Conservation (phyloP, 306 rosid species). For the Coriaria nepalensis region DNA sequence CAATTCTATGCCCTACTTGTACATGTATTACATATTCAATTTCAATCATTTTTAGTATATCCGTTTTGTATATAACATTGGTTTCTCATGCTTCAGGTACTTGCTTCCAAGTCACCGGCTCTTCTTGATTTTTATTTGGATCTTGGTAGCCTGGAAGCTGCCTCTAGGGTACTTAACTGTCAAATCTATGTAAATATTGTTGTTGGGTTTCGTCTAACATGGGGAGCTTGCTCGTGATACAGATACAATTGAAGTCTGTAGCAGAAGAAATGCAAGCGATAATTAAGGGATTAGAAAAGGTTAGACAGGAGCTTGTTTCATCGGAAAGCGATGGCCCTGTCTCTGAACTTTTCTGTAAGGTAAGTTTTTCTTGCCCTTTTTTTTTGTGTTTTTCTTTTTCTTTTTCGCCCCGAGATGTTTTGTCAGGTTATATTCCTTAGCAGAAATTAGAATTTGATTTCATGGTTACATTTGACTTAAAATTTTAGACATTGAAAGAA, state of each 20-base stretch:
- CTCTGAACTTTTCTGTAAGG: constrained; percentile 68
- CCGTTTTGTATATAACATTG: too few relatives aligned
- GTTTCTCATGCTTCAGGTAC: constrained; percentile 35
- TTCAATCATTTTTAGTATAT: too few relatives aligned
- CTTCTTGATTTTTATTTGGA: constrained; percentile 84
- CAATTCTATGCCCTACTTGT: too few relatives aligned
- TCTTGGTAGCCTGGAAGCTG: constrained; percentile 69
- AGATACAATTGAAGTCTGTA: constrained; percentile 97
- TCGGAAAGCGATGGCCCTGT: constrained; percentile 90
- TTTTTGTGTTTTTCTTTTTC: not conserved
- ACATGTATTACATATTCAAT: too few relatives aligned
- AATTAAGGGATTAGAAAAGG: constrained; percentile 78
- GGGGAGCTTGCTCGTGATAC: constrained; percentile 21
- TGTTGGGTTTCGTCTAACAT: too few relatives aligned
- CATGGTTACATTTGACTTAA: too few relatives aligned
- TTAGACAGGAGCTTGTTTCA: constrained; percentile 73
- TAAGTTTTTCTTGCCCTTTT: constrained; percentile 17
- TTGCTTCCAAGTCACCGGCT: constrained; percentile 69
- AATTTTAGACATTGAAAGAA: constrained; percentile 67
- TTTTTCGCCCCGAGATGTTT: too few relatives aligned
- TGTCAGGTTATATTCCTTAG: too few relatives aligned
- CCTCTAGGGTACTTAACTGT: constrained; percentile 55
- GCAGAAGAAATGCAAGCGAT: constrained; percentile 99
- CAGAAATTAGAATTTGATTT: too few relatives aligned
- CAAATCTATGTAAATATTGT: constrained; percentile 8